Evolutionary conservation across 768 basidiomycete species (phyloP).

Genomic region (Tulasnella sp.): DNA sequence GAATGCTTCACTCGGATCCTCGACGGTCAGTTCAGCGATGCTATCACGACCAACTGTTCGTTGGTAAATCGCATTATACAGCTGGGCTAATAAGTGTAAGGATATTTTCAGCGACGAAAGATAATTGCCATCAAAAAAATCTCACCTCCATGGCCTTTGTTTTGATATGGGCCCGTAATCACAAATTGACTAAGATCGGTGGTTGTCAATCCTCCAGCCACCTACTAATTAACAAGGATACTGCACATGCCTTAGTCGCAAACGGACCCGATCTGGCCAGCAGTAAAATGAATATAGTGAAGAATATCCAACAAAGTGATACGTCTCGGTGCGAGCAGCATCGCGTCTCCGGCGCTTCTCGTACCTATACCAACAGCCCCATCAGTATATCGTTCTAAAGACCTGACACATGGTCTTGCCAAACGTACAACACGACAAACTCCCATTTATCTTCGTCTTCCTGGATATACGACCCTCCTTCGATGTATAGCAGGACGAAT

Average conservation of each 20-base stretch:
- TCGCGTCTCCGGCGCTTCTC: conserved; percentile 65
- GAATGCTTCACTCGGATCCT: conserved; percentile 96
- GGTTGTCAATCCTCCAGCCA: not conserved
- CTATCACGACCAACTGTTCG: conserved; percentile 53
- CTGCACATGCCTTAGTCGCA: conserved; percentile 65
- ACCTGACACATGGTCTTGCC: not conserved
- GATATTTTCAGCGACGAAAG: not conserved
- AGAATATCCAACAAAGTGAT: conserved; percentile 92
- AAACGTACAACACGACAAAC: conserved; percentile 71
- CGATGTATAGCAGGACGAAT: conserved; percentile 89
- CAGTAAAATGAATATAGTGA: conserved; percentile 93
- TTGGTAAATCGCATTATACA: conserved; percentile 79
- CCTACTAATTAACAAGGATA: not conserved
- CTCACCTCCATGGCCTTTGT: conserved; percentile 61
- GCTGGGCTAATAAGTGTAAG: conserved; percentile 49
- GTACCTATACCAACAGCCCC: conserved; percentile 41
- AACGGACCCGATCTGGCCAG: conserved; percentile 80
- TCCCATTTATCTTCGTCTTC: conserved; percentile 94
- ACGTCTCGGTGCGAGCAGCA: conserved; percentile 43
- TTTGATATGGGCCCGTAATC: conserved; percentile 82
- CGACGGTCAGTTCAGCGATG: conserved; percentile 89
- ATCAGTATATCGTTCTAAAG: not conserved
- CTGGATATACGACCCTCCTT: conserved; percentile 88
- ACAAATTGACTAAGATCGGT: conserved; percentile 71
- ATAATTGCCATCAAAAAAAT: not conserved